A percentile compares a stretch with the other conserved stretches of the same genome.
phyloP scores from a whole-genome alignment of 2,329 filamentous ascomycete genomes.

The Aphanoascus verrucosus region DNA sequence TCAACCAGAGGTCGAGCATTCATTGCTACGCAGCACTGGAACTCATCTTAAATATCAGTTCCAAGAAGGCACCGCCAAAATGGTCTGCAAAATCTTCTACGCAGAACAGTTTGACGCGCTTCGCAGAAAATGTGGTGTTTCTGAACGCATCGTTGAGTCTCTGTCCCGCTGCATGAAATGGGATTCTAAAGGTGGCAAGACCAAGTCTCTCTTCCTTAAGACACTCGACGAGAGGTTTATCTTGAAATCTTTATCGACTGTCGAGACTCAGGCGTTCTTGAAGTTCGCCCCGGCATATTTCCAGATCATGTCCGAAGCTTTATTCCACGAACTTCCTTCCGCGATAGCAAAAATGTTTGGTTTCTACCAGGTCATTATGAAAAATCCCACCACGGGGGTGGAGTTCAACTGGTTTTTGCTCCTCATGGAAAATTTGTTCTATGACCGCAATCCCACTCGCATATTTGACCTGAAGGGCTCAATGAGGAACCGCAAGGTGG shows the following conservation, averaged over 20 bases:
- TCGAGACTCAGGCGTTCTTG: conserved; percentile 89
- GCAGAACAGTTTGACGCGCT: conserved; percentile 96
- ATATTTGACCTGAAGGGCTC: conserved; percentile 95
- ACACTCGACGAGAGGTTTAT: conserved; percentile 91
- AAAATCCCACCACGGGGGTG: conserved; percentile 79
- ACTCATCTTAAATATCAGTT: conserved; percentile 96
- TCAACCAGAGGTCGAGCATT: conserved; percentile 71
- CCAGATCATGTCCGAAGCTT: conserved; percentile 86
- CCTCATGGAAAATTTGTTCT: conserved; percentile 96
- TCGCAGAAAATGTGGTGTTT: conserved; percentile 80
- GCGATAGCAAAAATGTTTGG: conserved; percentile 99
- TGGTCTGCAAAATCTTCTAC: conserved; percentile 98
- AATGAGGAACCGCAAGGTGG: conserved; percentile 96
- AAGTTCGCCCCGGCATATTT: conserved; percentile 96
- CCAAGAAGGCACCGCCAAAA: conserved; percentile 81
- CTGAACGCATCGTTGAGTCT: conserved; percentile 89
- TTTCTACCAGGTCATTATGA: conserved; percentile 95
- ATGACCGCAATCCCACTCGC: conserved; percentile 78
- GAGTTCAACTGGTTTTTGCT: conserved; percentile 92
- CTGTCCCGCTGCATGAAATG: conserved; percentile 92
- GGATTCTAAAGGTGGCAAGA: conserved; percentile 97
- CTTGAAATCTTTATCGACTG: conserved; percentile 77
- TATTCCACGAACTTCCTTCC: conserved; percentile 89
- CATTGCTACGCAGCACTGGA: conserved; percentile 70
- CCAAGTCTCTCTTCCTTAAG: conserved; percentile 93